A percentile compares a stretch with the other conserved stretches of the same genome.
Evolutionary conservation across 2,329 filamentous ascomycete genomes (phyloP).

Genomic region (Calonectria pteridis): DNA sequence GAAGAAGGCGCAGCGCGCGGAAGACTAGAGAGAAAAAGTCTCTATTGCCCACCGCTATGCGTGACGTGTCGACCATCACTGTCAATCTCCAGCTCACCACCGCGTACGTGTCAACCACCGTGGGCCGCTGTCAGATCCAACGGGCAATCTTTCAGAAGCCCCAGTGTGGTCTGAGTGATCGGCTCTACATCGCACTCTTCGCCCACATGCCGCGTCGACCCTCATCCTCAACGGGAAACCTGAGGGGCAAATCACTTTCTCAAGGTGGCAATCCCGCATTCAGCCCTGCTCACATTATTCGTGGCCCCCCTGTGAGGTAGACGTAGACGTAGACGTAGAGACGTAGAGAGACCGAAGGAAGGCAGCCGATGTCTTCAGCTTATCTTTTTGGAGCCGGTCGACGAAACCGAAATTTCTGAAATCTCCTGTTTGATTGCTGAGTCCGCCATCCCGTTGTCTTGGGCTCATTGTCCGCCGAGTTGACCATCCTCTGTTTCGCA

Average conservation of each 20-base stretch:
- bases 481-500: not conserved
- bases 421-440: not conserved
- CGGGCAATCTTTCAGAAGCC: not conserved
- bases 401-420: slow-evolving; percentile 3
- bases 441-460: slow-evolving; percentile 5
- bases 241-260: slow-evolving; percentile 1
- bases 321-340: no score
- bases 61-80: not conserved
- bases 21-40: not conserved
- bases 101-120: slow-evolving; percentile 2
- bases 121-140: not conserved
- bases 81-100: not conserved
- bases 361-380: not conserved
- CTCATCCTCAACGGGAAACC: not conserved
- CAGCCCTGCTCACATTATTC: not conserved
- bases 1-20: not conserved
- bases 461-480: not conserved
- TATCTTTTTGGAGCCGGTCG: not conserved
- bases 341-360: not conserved
- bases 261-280: not conserved
- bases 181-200: not conserved
- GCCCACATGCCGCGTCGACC: slow-evolving; percentile 4
- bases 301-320: not conserved
- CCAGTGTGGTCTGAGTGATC: slow-evolving; percentile 5
- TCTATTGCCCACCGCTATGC: not conserved